A percentile compares a stretch with the other conserved stretches of the same genome.
Evolutionary conservation across 805 yeast genomes (phyloP).

Genomic region (Ogataea haglerorum): DNA sequence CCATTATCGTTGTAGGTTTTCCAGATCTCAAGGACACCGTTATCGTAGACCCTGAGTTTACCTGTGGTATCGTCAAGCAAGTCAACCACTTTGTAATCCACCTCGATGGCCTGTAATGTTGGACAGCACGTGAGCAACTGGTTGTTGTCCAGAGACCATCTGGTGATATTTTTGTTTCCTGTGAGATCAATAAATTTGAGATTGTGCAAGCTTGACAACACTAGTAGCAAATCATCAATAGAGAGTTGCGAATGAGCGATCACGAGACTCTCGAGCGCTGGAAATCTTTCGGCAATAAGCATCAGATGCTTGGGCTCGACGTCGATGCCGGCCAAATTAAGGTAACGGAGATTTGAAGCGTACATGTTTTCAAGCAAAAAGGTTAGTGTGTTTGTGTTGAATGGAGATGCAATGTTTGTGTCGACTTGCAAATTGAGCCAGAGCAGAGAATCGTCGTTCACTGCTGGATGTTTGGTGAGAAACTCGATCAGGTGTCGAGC

Average conservation of each 20-base stretch:
- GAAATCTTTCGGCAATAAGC: constrained; percentile 39
- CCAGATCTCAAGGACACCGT: constrained; percentile 36
- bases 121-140: constrained; percentile 43
- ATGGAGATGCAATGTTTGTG: constrained; percentile 49
- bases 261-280: constrained; percentile 40
- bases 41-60: constrained; percentile 26
- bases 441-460: constrained; percentile 36
- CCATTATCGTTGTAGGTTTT: constrained; percentile 46
- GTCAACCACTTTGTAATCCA: constrained; percentile 53
- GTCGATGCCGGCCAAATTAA: constrained; percentile 52
- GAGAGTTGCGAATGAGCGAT: constrained; percentile 39
- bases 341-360: constrained; percentile 42
- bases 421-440: constrained; percentile 57
- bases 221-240: constrained; percentile 37
- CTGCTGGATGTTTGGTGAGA: constrained; percentile 68
- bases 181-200: constrained; percentile 64
- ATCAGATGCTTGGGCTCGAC: constrained; percentile 38
- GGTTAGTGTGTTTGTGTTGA: constrained; percentile 42
- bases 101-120: constrained; percentile 62
- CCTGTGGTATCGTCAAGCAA: constrained; percentile 39
- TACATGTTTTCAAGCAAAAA: constrained; percentile 42
- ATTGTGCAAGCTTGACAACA: constrained; percentile 32
- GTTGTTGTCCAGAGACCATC: constrained; percentile 56
- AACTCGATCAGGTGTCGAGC: constrained; percentile 70
- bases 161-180: constrained; percentile 54